These are phyloP conservation scores for Fagopyrum tataricum DNA, from an alignment of 148 eudicot genomes.

Conservation along the genomic window DNA sequence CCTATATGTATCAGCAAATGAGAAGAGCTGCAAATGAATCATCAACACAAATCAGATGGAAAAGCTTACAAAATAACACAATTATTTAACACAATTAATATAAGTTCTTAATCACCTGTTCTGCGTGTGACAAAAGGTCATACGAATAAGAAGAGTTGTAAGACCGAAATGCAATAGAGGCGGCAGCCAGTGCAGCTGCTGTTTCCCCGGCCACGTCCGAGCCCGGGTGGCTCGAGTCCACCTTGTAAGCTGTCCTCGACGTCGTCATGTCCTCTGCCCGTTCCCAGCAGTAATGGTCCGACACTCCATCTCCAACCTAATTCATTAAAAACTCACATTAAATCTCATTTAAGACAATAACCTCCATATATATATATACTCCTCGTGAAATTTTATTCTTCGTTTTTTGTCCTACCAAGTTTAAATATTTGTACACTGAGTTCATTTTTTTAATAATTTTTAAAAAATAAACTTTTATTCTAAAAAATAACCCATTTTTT, in stretches of 20 bases:
- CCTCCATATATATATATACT: too few relatives aligned
- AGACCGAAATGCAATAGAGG: constrained; percentile 58
- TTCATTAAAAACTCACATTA: not conserved
- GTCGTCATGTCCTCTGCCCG: constrained; percentile 83
- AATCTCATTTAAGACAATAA: not conserved
- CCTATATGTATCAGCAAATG: constrained; percentile 37
- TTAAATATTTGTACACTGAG: too few relatives aligned
- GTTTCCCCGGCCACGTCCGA: constrained; percentile 90
- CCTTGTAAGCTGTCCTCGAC: constrained; percentile 53
- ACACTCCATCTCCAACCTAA: constrained; percentile 26
- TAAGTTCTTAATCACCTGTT: too few relatives aligned
- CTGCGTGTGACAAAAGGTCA: constrained; percentile 56
- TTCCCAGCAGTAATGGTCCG: constrained; percentile 87
- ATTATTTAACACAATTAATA: too few relatives aligned
- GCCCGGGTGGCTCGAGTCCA: constrained; percentile 56
- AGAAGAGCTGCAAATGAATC: constrained; percentile 34
- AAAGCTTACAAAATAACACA: too few relatives aligned
- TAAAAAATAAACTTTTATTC: too few relatives aligned
- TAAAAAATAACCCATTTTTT: too few relatives aligned
- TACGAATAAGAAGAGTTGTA: constrained; percentile 71
- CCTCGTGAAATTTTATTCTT: too few relatives aligned
- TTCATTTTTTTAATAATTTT: too few relatives aligned
- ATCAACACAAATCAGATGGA: not conserved
- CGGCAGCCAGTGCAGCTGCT: constrained; percentile 85
- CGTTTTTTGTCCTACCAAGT: too few relatives aligned